Evolutionary conservation across 768 basidiomycete genomes (phyloP), one percentile per base, ranked within the genome.

Genomic region (Auriscalpium orientale): DNA sequence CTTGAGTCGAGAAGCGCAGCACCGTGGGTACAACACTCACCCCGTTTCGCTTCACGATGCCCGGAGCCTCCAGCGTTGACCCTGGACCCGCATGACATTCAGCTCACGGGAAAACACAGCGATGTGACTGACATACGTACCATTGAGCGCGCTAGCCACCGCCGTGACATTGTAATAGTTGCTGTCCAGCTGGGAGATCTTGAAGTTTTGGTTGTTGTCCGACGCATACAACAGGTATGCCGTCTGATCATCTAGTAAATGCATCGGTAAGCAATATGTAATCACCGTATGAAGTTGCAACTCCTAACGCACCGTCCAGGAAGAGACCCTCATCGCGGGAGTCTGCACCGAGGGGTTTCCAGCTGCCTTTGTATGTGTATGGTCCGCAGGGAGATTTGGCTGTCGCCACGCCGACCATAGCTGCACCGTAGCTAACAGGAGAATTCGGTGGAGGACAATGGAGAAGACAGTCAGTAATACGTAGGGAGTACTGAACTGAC

Each of bases 151-250:
- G 53, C 74, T 75, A 3, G 74, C 74, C 54, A 78, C 72, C 11
- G 76, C 67, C 0, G 73, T 71, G 16, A 85, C 79, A 56, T 78
- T 80, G 62, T 82, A 80, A 58, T 82, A 85, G 63, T 83, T 76
- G n/a, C 74, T 58, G 58, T 82, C 80, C 53, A 83, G 67, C 50
- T 67, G 68, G 12, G 82, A 74, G 21, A 85, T 83, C 72, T 85
- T 85, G 75, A 84, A 83, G 64, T 84, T 80, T 67, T 82, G 80
- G 65, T 85, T 85, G 67, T 81, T 81, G 67, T 85, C 82, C 6
- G 81, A 83, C 16, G 83, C 83, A 61, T 83, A 85, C 16, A 85
- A 71, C 13, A 85, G 73, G 63, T 84, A 85, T 8, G 79, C 70
- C 0, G 78, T 79, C 56, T 76, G 74, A 46, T 77, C 45, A 43